Evolutionary conservation across 2,329 filamentous ascomycete genomes (phyloP).

Genomic region (Aspergillus hortae): DNA sequence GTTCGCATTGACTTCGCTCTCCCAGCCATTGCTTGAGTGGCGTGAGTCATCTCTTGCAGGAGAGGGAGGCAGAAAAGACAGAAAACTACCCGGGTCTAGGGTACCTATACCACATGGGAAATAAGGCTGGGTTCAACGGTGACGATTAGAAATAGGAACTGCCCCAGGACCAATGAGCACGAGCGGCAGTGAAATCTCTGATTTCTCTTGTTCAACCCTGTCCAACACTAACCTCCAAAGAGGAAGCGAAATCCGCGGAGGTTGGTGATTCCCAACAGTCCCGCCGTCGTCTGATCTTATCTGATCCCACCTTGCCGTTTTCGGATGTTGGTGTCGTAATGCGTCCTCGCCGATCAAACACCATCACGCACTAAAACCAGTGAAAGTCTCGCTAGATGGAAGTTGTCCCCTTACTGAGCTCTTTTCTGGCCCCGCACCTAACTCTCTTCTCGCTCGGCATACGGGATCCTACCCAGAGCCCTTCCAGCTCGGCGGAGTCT

Average conservation of each 20-base stretch:
- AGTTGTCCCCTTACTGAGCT: no score
- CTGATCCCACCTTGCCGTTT: slow-evolving; percentile 20
- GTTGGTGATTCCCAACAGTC: no score
- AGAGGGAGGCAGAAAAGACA: no score
- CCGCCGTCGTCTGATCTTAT: slow-evolving; percentile 20
- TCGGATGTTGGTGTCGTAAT: not conserved
- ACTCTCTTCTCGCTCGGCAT: slow-evolving; percentile 1
- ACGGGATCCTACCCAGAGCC: not conserved
- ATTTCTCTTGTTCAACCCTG: not conserved
- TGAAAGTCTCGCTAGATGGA: no score
- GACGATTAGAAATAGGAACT: not conserved
- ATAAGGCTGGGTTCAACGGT: not conserved
- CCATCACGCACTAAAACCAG: no score
- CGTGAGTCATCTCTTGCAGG: no score
- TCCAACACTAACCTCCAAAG: not conserved
- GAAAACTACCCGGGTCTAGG: no score
- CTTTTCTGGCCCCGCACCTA: no score
- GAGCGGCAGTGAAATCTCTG: not conserved
- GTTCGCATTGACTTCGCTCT: no score
- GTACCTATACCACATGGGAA: no score
- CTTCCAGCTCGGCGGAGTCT: not conserved
- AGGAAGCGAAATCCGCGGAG: not conserved
- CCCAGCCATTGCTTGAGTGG: no score
- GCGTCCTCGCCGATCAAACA: no score
- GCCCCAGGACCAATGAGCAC: not conserved